Base-by-base conservation (phyloP, 1,284 basidiomycete genomes). In the Austroboletus novae-zelandiae region DNA sequence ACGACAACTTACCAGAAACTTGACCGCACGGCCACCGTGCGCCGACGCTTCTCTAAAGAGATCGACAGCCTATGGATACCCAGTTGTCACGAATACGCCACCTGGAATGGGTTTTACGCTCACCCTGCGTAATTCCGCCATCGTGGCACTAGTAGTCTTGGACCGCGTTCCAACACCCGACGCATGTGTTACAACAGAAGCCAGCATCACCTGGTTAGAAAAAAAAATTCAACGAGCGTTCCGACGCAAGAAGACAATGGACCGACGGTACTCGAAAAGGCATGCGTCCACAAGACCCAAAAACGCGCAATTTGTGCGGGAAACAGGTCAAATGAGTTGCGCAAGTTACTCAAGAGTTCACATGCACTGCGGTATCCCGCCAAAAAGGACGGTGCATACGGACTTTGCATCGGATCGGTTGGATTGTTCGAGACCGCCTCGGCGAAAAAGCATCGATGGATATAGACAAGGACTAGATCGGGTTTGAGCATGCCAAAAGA, bases 221-320 rank as follows among this genome's bases (percentile, higher is more conserved):
- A 7, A 15, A 35, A 14, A 14, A n/a, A 14, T 2, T 35, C 3
- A 14, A 7, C 15, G 11, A 35, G 14, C 34, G 34, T 15, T 7
- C 34, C 7, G 7, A 7, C 14, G 34, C 18, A 20, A 10, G n/a
- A 20, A 9, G 17, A 39, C 7, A 20, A 14, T 6, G 9, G 9
- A 39, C 76, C 50, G 56, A 84, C 83, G 51, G 82, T 69, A 15
- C 81, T 76, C 20, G 80, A 83, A 58, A 86, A 86, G 2, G 76
- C 79, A 62, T 86, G 81, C 2, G 83, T 84, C 84, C 84, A 86
- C 29, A 85, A 60, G 17, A 82, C 79, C 81, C 83, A 86, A 58
- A 82, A 83, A 23, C 82, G 71, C 23, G 81, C 75, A 48, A 83
- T 78, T 52, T 81, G 76, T n/a, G 69, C 68, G 2, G 84, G 82